Conservation (phyloP, 164 flowering plant species). For the Piper betle region DNA sequence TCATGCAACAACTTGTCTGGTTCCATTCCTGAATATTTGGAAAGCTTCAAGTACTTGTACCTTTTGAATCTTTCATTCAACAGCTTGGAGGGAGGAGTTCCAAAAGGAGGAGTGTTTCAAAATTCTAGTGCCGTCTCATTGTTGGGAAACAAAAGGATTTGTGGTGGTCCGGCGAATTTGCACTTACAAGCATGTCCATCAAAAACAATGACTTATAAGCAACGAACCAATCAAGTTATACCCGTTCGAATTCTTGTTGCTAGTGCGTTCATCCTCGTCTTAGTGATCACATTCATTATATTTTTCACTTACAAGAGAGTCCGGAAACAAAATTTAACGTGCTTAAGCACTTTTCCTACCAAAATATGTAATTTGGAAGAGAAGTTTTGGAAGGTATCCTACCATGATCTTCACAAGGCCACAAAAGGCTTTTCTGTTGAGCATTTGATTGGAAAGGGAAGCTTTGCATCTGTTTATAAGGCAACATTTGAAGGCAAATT, state of each 20-base stretch:
- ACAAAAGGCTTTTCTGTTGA: slow-evolving; percentile 17
- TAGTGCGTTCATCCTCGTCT: background rate
- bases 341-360: no score
- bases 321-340: no score
- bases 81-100: no score
- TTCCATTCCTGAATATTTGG: no score
- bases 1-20: no score
- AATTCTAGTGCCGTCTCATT: slow-evolving; percentile 18
- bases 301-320: no score
- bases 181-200: background rate
- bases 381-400: slow-evolving; percentile 8
- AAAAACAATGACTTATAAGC: background rate
- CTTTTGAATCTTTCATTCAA: no score
- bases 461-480: slow-evolving; percentile 21
- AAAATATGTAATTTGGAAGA: background rate
- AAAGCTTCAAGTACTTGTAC: no score
- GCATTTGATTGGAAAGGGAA: slow-evolving; percentile 20
- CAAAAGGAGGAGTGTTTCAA: no score
- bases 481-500: slow-evolving; percentile 5
- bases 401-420: slow-evolving; percentile 13
- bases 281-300: background rate
- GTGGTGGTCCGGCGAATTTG: slow-evolving; percentile 14
- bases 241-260: background rate
- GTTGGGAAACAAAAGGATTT: slow-evolving; percentile 18
- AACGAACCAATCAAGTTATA: background rate